A percentile compares a stretch with the other conserved stretches of the same genome.
Conservation (phyloP, 2,329 filamentous ascomycete genomes). For the Fusarium nygamai region DNA sequence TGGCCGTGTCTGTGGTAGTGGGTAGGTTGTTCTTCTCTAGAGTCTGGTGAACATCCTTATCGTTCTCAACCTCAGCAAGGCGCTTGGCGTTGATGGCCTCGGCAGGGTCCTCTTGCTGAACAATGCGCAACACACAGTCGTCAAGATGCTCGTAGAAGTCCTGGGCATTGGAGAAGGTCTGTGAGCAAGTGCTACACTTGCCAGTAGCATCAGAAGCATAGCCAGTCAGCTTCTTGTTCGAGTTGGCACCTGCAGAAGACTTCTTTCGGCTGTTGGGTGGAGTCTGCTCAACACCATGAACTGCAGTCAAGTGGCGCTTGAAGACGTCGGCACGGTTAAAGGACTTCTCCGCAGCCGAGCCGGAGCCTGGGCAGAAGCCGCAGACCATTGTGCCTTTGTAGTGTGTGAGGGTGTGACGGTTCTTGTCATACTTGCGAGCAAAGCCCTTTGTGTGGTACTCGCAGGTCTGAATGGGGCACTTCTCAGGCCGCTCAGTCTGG, state of each 20-base stretch:
- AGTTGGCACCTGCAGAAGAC: constrained; percentile 52
- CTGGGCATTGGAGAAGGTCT: constrained; percentile 90
- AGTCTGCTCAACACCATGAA: constrained; percentile 92
- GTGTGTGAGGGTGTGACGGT: constrained; percentile 91
- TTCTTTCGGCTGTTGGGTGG: constrained; percentile 91
- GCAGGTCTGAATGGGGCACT: constrained; percentile 91
- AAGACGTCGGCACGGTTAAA: constrained; percentile 97
- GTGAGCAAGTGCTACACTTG: constrained; percentile 94
- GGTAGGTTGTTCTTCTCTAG: constrained; percentile 71
- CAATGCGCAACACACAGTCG: constrained; percentile 76
- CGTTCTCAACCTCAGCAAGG: constrained; percentile 72
- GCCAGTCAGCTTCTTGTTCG: constrained; percentile 72
- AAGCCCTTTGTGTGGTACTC: constrained; percentile 95
- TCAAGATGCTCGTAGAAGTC: constrained; percentile 99
- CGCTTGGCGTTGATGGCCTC: constrained; percentile 75
- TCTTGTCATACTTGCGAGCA: constrained; percentile 96
- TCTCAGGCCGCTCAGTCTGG: constrained; percentile 89
- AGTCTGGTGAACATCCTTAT: constrained; percentile 69
- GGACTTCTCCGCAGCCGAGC: constrained; percentile 89
- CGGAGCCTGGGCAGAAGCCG: constrained; percentile 90
- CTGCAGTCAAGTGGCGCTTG: constrained; percentile 90
- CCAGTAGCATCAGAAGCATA: constrained; percentile 84
- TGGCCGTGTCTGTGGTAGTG: constrained; percentile 52
- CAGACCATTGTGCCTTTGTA: constrained; percentile 99
- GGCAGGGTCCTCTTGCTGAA: constrained; percentile 75